phyloP scores from a whole-genome alignment of 306 rosid species.

The Carpinus fangiana region DNA sequence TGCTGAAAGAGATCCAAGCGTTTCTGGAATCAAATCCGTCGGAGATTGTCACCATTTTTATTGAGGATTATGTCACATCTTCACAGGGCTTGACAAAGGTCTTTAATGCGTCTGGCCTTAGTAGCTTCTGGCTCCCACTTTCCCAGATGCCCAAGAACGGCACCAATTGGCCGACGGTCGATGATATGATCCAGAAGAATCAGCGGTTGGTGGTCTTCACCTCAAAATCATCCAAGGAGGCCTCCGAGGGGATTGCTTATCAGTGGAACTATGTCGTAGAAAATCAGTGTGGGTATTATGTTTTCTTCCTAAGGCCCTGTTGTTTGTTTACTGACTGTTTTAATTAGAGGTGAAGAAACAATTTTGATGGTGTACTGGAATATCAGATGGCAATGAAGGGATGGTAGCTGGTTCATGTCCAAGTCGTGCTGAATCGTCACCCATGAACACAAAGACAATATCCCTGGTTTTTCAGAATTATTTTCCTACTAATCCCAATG shows the following conservation, averaged over 20 bases:
- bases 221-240: conserved; percentile 70
- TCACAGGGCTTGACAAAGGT: conserved; percentile 68
- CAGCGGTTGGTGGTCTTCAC: conserved; percentile 82
- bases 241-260: conserved; percentile 80
- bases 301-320: neutral
- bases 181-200: conserved; percentile 78
- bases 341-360: neutral
- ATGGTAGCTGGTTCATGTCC: conserved; percentile 72
- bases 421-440: conserved; percentile 65
- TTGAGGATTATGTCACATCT: conserved; percentile 85
- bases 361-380: conserved; percentile 24
- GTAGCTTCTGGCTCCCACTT: conserved; percentile 57
- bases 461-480: conserved; percentile 68
- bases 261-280: conserved; percentile 85
- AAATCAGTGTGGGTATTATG: conserved; percentile 72
- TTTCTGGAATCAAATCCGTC: conserved; percentile 71
- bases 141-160: conserved; percentile 77
- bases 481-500: conserved; percentile 65
- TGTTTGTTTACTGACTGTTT: neutral
- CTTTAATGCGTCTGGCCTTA: conserved; percentile 63
- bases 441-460: conserved; percentile 61
- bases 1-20: conserved; percentile 54
- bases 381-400: conserved; percentile 82
- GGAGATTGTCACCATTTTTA: conserved; percentile 83
- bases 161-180: conserved; percentile 77